Base-by-base conservation (phyloP, 192 early-diverging fungal species). In the Coemansia sp. region DNA sequence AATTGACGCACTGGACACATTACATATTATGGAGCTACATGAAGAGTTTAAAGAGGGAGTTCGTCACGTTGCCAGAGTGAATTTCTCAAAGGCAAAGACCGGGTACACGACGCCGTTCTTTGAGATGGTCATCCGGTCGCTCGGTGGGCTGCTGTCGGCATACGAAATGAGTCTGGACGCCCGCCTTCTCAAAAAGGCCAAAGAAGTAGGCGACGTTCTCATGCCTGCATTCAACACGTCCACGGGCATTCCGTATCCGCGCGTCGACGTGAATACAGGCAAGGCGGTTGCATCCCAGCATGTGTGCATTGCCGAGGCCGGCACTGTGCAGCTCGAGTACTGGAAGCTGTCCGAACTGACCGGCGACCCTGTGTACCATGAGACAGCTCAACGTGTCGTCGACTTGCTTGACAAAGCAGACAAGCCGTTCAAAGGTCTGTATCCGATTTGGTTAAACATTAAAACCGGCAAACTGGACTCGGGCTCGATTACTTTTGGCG, bases 1-100 rank as follows among this genome's bases (percentile, higher is more conserved):
- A 38, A 82, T 96, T 53, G 95, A 98, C 68, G 74, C 89, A 2
- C 75, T 98, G 24, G 95, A 98, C 65, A 95, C 94, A 1, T 79
- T 96, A 28, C 85, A 85, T 38, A 86, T 98, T 48, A 91, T 95
- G 92, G 90, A 81, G 21, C 82, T 98, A 5, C 76, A 82, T 34
- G 79, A 86, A 17, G 91, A 96, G 47, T 98, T 93, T 74, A 66
- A 86, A 21, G 70, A 86, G 49, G 91, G 91, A 0, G 82, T 86
- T 61, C 66, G 90, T 0, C 86, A 86, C 67, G 85, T 93, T 2
- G 73, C 68, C 4, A 65, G 63, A 0, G 80, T 94, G 34, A 74
- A 87, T 56, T 90, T 90, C 38, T 55, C 66, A 60, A 69, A 72
- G 68, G 58, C 79, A 18, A 44, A 36, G 28, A 49, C 37, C 26